A percentile compares a stretch with the other conserved stretches of the same genome.
phyloP scores from a whole-genome alignment of 2,329 filamentous ascomycete species.

The Ascochyta clinopodiicola region DNA sequence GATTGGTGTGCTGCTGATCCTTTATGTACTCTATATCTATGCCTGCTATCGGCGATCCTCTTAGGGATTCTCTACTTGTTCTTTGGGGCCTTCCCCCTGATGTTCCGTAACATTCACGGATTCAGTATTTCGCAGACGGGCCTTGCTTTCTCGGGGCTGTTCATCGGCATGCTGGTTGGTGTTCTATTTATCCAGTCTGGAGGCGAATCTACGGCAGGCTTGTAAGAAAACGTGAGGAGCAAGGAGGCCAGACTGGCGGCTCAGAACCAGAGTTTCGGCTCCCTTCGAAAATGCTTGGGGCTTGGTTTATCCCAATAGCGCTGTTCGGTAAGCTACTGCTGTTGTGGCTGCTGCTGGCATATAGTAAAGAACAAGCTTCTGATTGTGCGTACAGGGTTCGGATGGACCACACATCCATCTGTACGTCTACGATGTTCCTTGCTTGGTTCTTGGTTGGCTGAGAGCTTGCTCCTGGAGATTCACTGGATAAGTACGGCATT shows the following conservation, averaged over 20 bases:
- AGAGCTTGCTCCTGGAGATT: constrained; percentile 49
- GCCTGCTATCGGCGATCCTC: constrained; percentile 80
- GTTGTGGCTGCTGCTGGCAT: no score
- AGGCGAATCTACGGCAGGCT: constrained; percentile 64
- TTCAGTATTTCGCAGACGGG: constrained; percentile 82
- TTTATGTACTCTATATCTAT: no score
- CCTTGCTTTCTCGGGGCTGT: constrained; percentile 71
- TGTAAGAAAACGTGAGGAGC: constrained; percentile 59
- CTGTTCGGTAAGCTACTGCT: constrained; percentile 71
- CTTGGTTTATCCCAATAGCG: constrained; percentile 76
- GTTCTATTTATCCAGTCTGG: constrained; percentile 71
- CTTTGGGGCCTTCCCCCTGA: constrained; percentile 76
- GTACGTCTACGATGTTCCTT: constrained; percentile 73
- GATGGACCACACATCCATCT: constrained; percentile 78
- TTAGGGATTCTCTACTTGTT: constrained; percentile 85
- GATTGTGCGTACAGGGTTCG: constrained; percentile 64
- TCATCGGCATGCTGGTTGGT: constrained; percentile 70
- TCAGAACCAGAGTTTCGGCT: constrained; percentile 88
- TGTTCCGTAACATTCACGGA: constrained; percentile 76
- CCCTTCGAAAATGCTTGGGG: constrained; percentile 70
- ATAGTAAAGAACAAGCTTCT: constrained; percentile 36
- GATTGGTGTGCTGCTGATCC: constrained; percentile 41
- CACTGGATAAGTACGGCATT: constrained; percentile 58
- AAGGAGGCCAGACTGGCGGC: constrained; percentile 60
- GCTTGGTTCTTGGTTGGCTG: constrained; percentile 48